Base-by-base conservation (phyloP, 2,329 filamentous ascomycete species). In the Ascosphaera aggregata region DNA sequence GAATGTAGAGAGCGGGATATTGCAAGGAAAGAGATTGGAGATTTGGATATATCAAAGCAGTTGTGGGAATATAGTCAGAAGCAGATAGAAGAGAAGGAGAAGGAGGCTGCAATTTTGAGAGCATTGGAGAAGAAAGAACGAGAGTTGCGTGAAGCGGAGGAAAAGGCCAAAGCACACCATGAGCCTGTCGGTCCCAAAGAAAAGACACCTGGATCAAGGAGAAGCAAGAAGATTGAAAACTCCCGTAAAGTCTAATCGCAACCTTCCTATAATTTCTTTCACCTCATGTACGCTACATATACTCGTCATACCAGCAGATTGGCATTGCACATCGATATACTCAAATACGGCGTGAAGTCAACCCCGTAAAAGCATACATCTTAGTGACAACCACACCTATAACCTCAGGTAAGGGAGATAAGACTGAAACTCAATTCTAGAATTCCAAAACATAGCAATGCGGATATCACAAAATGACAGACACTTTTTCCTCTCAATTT, bases 31-130 rank as follows among this genome's bases (percentile, higher is more conserved):
- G 85, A 94, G 49, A 66, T 94, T 35, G 67, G 68, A 45, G 79
- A 92, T 51, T 84, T 91, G 45, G 69, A 68, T 16, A 60, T 80
- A 20, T 84, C 82, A 42, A 84, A 91, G 66, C 71, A 75, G 54
- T 62, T 98, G 13, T 98, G 86, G 86, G 72, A 91, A 52, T 74
- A 80, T 42, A 93, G 80, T 51, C 85, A 93, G 50, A 73, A 72
- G 51, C 70, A 91, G 45, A 76, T 95, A 41, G 76, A 91, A 54
- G 68, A 69, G 48, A 69, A 76, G 11, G 85, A 95, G 57, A 91
- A 80, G 60, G 71, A 77, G 52, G 71, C 76, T 18, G 84, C 84
- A 7, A 59, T 71, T 38, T 68, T 65, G 41, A 58, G 72, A 42
- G 68, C 66, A 36, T 54, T 64, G 41, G 62, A 63, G 46, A 78